Conservation (phyloP, 768 basidiomycete species). For the Royoungia palumana region DNA sequence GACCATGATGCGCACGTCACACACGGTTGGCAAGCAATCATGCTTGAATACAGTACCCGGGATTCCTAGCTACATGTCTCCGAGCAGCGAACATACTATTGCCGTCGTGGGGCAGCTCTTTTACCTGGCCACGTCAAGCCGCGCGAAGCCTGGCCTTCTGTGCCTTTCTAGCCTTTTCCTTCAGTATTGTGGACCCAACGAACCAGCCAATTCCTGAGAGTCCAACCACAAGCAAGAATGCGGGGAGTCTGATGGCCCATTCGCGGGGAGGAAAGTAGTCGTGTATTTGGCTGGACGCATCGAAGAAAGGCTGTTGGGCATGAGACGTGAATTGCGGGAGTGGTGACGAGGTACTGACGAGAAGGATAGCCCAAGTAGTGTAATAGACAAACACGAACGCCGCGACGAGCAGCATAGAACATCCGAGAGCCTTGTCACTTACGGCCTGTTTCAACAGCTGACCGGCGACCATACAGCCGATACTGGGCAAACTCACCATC, state of each 20-base stretch:
- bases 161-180: conserved; percentile 68
- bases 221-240: conserved; percentile 77
- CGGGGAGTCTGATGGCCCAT: conserved; percentile 89
- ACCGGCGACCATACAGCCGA: background rate
- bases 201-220: conserved; percentile 78
- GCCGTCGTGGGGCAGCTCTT: conserved; percentile 1
- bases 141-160: conserved; percentile 59
- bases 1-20: too few relatives aligned
- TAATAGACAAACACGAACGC: conserved; percentile 83
- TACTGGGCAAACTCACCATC: conserved; percentile 24
- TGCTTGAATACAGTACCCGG: too few relatives aligned
- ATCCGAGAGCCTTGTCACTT: conserved; percentile 80
- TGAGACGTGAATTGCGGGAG: conserved; percentile 6
- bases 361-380: conserved; percentile 85
- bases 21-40: too few relatives aligned
- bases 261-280: conserved; percentile 81
- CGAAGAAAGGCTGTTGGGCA: conserved; percentile 72
- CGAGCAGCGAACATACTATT: too few relatives aligned
- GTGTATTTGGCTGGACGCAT: conserved; percentile 69
- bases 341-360: conserved; percentile 47
- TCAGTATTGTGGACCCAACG: conserved; percentile 70
- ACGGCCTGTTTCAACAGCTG: conserved; percentile 47
- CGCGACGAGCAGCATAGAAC: conserved; percentile 75
- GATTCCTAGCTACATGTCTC: too few relatives aligned
- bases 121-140: conserved; percentile 41